Percentiles rank a stretch among this genome's conserved stretches.
Conservation (phyloP, 805 yeast genomes). For the Nakazawaea pomicola region DNA sequence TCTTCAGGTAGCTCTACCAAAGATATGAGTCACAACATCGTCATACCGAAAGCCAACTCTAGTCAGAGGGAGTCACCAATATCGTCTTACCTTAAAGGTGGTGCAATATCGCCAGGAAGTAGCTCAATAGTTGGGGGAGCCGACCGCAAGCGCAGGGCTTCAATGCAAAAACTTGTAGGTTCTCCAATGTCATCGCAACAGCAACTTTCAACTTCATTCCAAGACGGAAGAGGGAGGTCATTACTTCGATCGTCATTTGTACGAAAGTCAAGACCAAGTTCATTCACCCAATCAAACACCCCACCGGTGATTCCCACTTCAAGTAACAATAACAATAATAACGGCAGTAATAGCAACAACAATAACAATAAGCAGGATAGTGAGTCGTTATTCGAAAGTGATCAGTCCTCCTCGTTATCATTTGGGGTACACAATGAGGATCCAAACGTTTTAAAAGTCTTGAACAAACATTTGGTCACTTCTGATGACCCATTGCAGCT, state of each 20-base stretch:
- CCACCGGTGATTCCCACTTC: constrained; percentile 14
- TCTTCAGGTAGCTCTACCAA: constrained; percentile 2
- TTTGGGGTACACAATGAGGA: constrained; percentile 22
- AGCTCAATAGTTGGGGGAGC: background rate
- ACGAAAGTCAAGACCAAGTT: constrained; percentile 8
- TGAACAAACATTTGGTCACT: constrained; percentile 33
- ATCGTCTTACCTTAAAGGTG: constrained; percentile 11
- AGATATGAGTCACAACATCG: background rate
- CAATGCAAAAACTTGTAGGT: constrained; percentile 28
- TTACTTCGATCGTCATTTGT: constrained; percentile 9
- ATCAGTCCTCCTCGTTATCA: constrained; percentile 18
- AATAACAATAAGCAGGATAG: constrained; percentile 15
- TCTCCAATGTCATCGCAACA: constrained; percentile 19
- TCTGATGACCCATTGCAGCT: constrained; percentile 27
- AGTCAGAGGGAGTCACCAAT: constrained; percentile 10
- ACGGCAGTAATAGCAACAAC: background rate
- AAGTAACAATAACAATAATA: too few relatives aligned
- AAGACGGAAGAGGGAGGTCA: constrained; percentile 11
- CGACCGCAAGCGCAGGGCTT: constrained; percentile 22
- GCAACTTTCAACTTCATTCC: constrained; percentile 14
- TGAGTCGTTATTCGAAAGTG: constrained; percentile 16
- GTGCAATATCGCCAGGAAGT: background rate
- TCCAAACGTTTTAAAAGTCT: constrained; percentile 27
- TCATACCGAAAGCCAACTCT: constrained; percentile 3
- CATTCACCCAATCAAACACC: constrained; percentile 11